Base-by-base conservation (phyloP, 1,139 yeast species). In the Yamadazyma conglobata region DNA sequence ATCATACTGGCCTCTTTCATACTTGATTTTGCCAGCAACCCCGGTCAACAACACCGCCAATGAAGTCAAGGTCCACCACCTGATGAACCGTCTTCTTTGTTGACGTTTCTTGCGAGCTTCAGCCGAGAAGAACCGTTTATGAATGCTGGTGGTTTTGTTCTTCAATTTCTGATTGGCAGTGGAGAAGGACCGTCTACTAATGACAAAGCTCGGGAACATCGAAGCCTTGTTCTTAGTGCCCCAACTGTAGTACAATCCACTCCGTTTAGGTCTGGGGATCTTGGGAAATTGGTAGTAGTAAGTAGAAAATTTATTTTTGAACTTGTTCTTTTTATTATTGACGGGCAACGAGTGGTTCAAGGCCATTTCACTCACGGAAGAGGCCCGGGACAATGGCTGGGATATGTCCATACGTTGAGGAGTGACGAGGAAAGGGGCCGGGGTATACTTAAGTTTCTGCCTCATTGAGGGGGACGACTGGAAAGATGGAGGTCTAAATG, bases 51-150 rank as follows among this genome's bases (percentile, higher is more conserved):
- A 73, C 22, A 80, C 64, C 0, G 83, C 70, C 34, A 80, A 69
- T 1, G 84, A 75, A 5, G 85, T 77, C 23, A 80, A 55, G 2
- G 85, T 77, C 74, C 84, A 77, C 79, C 86, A 80, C 44, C 77
- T 73, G 38, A 78, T 70, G 45, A 77, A 69, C 25, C 67, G 60
- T 37, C 76, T 62, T 34, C 72, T 55, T 39, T 69, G 73, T 37
- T 64, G 68, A 40, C 71, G 57, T 41, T 55, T 57, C 33, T 54
- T 48, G 29, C 73, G 54, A 12, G 72, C 70, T 44, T 67, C 74
- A 16, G 58, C 57, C 1, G 73, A 60, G 43, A 71, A 70, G 39
- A 64, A 65, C 22, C 73, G 50, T 30, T 56, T 57, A 33, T 60
- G 72, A 20, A 64, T 46, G 35, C 55, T 61, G 21, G 55, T 54